A percentile compares a stretch with the other conserved stretches of the same genome.
Conservation (phyloP, 2,329 filamentous ascomycete genomes). For the Gnomoniopsis sp. region DNA sequence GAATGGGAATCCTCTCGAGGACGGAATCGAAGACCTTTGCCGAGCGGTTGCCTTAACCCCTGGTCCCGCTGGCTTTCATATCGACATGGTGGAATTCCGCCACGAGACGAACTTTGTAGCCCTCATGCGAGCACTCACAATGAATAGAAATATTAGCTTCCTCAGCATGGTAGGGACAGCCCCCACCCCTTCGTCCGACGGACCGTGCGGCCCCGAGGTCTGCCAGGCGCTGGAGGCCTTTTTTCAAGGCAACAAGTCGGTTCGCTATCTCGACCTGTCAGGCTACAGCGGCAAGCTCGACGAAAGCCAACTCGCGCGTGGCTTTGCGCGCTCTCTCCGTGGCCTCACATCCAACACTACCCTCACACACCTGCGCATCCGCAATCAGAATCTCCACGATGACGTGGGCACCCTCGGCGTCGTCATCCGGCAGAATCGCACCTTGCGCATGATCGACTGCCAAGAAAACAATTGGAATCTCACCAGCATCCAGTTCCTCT, state of each 20-base stretch:
- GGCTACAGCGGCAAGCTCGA: slow-evolving; percentile 56
- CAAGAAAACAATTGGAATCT: slow-evolving; percentile 53
- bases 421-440: slow-evolving; percentile 45
- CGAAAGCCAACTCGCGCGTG: slow-evolving; percentile 52
- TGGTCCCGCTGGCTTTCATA: slow-evolving; percentile 47
- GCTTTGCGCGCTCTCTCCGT: slow-evolving; percentile 46
- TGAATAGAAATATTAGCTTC: slow-evolving; percentile 47
- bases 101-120: slow-evolving; percentile 49
- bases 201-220: slow-evolving; percentile 38
- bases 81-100: slow-evolving; percentile 57
- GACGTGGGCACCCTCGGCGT: slow-evolving; percentile 49
- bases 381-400: slow-evolving; percentile 53
- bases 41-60: slow-evolving; percentile 43
- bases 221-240: slow-evolving; percentile 47
- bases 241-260: slow-evolving; percentile 46
- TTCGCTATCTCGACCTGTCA: slow-evolving; percentile 54
- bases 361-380: slow-evolving; percentile 47
- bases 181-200: slow-evolving; percentile 33
- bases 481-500: slow-evolving; percentile 45
- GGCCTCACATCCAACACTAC: slow-evolving; percentile 28
- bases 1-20: slow-evolving; percentile 51
- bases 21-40: slow-evolving; percentile 48
- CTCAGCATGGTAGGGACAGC: slow-evolving; percentile 54
- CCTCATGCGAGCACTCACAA: slow-evolving; percentile 46
- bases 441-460: slow-evolving; percentile 51